Evolutionary conservation across 2,329 filamentous ascomycete species (phyloP).

Genomic region (Epichloe hybrida): DNA sequence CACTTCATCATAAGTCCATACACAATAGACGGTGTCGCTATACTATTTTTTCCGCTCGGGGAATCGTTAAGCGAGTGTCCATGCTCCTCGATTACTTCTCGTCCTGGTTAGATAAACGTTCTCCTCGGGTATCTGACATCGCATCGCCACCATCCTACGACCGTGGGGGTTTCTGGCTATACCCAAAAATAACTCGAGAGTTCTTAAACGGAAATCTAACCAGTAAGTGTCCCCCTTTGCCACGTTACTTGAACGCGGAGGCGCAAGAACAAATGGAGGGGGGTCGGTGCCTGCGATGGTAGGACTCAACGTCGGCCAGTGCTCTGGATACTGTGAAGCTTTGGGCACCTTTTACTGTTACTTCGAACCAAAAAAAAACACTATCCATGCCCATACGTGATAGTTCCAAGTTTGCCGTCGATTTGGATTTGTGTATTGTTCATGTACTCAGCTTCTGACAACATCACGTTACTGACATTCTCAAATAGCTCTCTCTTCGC

Average conservation of each 20-base stretch:
- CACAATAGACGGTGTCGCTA: not conserved
- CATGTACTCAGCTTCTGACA: not conserved
- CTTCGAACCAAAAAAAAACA: not conserved
- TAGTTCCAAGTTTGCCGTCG: not conserved
- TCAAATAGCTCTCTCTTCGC: not conserved
- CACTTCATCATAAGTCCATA: not conserved
- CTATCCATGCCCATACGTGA: not conserved
- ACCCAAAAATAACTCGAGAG: not conserved
- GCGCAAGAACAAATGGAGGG: not conserved
- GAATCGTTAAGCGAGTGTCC: not conserved
- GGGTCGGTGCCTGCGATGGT: not conserved
- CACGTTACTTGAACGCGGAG: not conserved
- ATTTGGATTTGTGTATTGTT: not conserved
- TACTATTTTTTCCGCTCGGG: not conserved
- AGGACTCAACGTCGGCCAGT: not conserved
- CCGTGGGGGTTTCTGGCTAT: not conserved
- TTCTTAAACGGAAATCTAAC: not conserved
- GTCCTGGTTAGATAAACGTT: not conserved
- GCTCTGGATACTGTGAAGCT: not conserved
- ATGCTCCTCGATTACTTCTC: not conserved
- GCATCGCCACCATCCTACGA: not conserved
- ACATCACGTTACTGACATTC: slow-evolving; percentile 1
- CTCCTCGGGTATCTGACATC: not conserved
- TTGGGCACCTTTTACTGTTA: not conserved
- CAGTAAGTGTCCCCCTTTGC: not conserved